Evolutionary conservation across 441 rosid species (phyloP).

Genomic region (Aquilaria agallochum): DNA sequence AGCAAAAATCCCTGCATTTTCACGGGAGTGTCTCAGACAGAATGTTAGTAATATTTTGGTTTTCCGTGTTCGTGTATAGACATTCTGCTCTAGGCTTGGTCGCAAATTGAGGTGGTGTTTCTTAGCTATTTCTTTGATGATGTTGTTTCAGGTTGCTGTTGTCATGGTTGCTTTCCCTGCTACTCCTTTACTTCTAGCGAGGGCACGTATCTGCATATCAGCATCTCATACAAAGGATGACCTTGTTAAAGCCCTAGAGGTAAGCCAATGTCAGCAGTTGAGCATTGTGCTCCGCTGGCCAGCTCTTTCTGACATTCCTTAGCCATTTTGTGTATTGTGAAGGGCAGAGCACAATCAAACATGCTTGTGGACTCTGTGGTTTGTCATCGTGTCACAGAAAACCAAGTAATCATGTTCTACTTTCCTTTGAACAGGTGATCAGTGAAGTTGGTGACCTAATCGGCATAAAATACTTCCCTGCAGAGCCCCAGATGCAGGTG

Average conservation of each 20-base stretch:
- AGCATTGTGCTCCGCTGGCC: background rate
- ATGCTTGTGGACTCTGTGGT: background rate
- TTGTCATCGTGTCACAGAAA: background rate
- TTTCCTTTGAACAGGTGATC: conserved; percentile 31
- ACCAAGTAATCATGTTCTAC: too few relatives aligned
- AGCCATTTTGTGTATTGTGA: background rate
- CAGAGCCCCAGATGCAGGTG: conserved; percentile 40
- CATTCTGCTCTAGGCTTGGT: too few relatives aligned
- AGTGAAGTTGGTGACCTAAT: conserved; percentile 54
- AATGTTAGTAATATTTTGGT: conserved; percentile 31
- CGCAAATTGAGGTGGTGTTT: too few relatives aligned
- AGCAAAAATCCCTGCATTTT: conserved; percentile 79
- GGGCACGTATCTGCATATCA: conserved; percentile 65
- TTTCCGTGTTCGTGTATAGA: too few relatives aligned
- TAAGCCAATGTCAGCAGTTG: conserved; percentile 6
- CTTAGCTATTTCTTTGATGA: background rate
- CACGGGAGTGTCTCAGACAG: conserved; percentile 68
- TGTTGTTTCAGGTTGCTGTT: conserved; percentile 42
- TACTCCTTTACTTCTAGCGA: conserved; percentile 55
- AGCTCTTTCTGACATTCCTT: too few relatives aligned
- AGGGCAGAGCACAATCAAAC: background rate
- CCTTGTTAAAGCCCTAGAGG: conserved; percentile 50
- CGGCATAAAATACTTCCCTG: conserved; percentile 61
- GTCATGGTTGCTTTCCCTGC: conserved; percentile 62
- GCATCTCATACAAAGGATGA: conserved; percentile 59